These are phyloP conservation scores for Trypanosoma lewisi DNA, from an alignment of 208 protist genomes.

Conservation along the genomic window DNA sequence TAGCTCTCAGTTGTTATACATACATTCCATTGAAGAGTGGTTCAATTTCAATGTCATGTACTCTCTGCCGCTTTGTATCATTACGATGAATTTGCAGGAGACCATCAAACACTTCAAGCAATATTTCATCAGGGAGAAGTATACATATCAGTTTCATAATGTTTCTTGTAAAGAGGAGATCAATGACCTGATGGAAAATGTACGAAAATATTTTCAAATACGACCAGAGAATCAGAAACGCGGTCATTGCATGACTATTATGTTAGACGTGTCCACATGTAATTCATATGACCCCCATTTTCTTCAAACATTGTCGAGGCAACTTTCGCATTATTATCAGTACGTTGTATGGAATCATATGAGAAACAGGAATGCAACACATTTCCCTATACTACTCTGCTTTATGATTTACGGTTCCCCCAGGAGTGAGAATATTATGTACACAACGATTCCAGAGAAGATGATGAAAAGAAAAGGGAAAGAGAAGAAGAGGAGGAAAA, in stretches of 20 bases:
- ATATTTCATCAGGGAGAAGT: slow-evolving; percentile 6
- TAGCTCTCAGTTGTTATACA: no score
- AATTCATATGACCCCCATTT: slow-evolving; percentile 3
- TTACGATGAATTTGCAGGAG: not conserved
- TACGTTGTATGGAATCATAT: slow-evolving; percentile 17
- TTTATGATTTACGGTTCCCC: not conserved
- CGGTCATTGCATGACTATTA: slow-evolving; percentile 22
- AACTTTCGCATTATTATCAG: slow-evolving; percentile 5
- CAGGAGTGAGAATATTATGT: not conserved
- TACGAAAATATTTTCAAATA: slow-evolving; percentile 15
- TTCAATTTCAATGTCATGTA: not conserved
- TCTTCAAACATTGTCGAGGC: slow-evolving; percentile 1
- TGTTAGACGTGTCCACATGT: slow-evolving; percentile 9
- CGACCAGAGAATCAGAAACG: slow-evolving; percentile 8
- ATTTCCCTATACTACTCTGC: slow-evolving; percentile 19
- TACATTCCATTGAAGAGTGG: slow-evolving; percentile 16
- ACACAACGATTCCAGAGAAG: not conserved
- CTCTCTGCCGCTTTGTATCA: slow-evolving; percentile 9
- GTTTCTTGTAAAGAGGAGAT: slow-evolving; percentile 13
- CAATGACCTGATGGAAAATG: slow-evolving; percentile 13
- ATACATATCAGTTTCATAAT: slow-evolving; percentile 11
- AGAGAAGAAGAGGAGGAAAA: no score
- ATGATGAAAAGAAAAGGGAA: no score
- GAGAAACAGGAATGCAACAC: not conserved
- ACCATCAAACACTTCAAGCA: slow-evolving; percentile 13